Evolutionary conservation across 106 monocot genomes (phyloP).

Genomic region (Alisma plantagoaquatica): DNA sequence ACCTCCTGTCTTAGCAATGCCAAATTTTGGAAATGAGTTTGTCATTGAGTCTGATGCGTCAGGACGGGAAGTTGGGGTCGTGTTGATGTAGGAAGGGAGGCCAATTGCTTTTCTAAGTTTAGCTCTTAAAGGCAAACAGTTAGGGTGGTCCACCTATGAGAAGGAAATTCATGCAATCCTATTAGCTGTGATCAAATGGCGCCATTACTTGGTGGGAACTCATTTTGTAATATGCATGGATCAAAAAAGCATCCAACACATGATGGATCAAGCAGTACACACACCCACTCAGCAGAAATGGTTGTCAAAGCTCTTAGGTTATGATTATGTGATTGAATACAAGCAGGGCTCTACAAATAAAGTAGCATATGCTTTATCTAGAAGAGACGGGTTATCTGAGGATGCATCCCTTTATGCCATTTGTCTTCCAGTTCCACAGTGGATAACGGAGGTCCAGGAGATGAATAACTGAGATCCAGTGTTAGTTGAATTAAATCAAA

Average conservation of each 20-base stretch:
- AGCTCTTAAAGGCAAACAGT: too few relatives aligned
- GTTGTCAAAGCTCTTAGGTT: neutral
- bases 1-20: neutral
- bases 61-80: neutral
- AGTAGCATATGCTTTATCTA: neutral
- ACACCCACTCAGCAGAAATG: neutral
- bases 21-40: neutral
- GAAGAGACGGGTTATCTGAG: neutral
- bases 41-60: constrained; percentile 3
- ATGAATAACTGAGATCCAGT: too few relatives aligned
- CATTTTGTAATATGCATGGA: neutral
- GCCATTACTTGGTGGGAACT: neutral
- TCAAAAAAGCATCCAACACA: neutral
- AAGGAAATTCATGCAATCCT: neutral
- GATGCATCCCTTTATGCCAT: neutral
- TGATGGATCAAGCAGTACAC: neutral
- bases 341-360: neutral
- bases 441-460: too few relatives aligned
- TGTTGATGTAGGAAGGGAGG: constrained; percentile 1
- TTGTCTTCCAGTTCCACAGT: too few relatives aligned
- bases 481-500: too few relatives aligned
- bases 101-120: too few relatives aligned
- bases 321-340: constrained; percentile 3
- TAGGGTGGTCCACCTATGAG: neutral
- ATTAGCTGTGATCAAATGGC: neutral